These are phyloP conservation scores for Boletus rubroflammeus DNA, from an alignment of 768 basidiomycete species.

Conservation along the genomic window DNA sequence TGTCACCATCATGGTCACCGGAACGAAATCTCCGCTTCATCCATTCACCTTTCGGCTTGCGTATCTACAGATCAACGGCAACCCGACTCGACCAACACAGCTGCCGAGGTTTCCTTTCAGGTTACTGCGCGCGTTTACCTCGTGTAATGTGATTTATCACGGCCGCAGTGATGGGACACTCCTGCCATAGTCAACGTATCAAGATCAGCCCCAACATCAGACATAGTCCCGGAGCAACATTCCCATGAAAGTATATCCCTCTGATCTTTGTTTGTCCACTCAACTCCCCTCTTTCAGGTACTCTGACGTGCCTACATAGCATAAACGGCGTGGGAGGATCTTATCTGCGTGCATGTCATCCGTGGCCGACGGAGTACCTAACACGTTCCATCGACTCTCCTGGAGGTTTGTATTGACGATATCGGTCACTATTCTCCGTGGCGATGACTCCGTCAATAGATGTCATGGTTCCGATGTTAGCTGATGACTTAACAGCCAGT, in stretches of 20 bases:
- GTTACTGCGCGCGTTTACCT: slow-evolving; percentile 5
- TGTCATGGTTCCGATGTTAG: slow-evolving; percentile 1
- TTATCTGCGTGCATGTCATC: background rate
- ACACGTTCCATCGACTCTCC: background rate
- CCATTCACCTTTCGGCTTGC: background rate
- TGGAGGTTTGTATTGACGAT: background rate
- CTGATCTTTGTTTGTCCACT: background rate
- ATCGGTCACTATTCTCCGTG: slow-evolving; percentile 3
- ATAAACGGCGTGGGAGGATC: background rate
- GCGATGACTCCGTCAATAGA: background rate
- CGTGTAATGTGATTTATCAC: slow-evolving; percentile 7
- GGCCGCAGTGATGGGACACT: background rate
- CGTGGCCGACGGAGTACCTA: slow-evolving; percentile 4
- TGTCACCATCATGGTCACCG: slow-evolving; percentile 9
- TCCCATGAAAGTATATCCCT: background rate
- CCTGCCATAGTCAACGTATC: slow-evolving; percentile 2
- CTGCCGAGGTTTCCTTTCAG: slow-evolving; percentile 2
- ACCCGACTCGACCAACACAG: background rate
- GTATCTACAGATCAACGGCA: background rate
- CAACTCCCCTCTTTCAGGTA: background rate
- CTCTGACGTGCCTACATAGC: background rate
- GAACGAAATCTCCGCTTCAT: slow-evolving; percentile 2
- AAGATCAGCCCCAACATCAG: slow-evolving; percentile 2
- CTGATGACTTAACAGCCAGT: background rate
- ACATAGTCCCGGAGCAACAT: background rate